Evolutionary conservation across 148 eudicot genomes (phyloP).

Genomic region (Polygonum aviculare): DNA sequence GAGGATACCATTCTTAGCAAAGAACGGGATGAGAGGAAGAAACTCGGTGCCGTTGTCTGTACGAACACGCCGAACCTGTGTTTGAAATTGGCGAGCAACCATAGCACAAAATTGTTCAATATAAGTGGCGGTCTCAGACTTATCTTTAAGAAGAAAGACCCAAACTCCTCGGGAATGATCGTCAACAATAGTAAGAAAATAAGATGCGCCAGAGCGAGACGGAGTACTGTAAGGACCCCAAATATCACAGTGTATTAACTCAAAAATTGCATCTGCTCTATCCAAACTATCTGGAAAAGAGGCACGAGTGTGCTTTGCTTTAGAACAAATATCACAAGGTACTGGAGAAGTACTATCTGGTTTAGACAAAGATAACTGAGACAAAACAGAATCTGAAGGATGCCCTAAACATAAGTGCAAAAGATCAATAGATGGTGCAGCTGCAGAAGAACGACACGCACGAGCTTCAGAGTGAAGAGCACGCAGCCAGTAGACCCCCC

Average conservation of each 20-base stretch:
- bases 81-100: background rate
- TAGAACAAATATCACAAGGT: background rate
- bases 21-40: no score
- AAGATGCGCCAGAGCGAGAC: background rate
- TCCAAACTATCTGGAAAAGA: no score
- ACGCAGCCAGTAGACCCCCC: no score
- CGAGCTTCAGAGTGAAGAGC: no score
- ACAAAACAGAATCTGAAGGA: background rate
- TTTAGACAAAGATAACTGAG: background rate
- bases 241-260: no score
- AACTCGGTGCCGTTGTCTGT: no score
- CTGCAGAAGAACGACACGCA: no score
- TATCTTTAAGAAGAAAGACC: background rate
- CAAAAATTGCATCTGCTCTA: no score
- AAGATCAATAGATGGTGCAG: no score
- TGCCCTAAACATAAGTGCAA: no score
- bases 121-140: background rate
- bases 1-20: no score
- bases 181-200: conserved; percentile 10
- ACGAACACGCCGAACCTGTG: background rate
- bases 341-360: background rate
- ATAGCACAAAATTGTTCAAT: background rate
- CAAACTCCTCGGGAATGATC: conserved; percentile 3
- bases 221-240: background rate
- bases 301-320: no score